Evolutionary conservation across 345 rosid genomes (phyloP), one percentile per base, ranked within the genome.

Genomic region (Boechera stricta): DNA sequence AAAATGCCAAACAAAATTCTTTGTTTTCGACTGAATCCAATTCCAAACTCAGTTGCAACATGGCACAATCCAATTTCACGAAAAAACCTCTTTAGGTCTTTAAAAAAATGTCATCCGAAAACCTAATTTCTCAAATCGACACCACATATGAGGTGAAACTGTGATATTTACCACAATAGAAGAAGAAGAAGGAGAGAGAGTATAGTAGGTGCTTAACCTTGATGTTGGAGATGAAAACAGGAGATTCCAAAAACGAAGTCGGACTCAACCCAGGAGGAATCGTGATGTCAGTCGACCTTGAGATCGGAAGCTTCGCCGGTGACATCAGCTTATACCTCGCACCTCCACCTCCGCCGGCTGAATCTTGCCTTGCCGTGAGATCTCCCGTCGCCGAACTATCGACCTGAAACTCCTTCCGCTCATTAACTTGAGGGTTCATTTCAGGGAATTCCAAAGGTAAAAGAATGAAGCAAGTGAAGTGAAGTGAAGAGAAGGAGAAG

Each of bases 251-350:
- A 76, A 91, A 93, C 51, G 99, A 91, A 6, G 99, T 87, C 49
- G 99, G 98, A 69, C 97, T 93, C 69, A 88, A 84, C 8, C 94
- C 96, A 9, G 97, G 93, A 65, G 97, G 96, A 82, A 91, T 84
- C 75, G 88, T 85, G 71, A 90, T 84, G 66, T 89, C 88, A 41
- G 88, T 59, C 7, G 93, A 84, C 82, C 99, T 83, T 49, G 97
- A 93, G 94, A 93, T 96, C 89, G 99, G 98, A 44, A 96, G 90
- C 92, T 88, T 96, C 18, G 98, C 96, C 62, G 99, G 99, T 41
- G 99, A 92, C 89, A 96, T 87, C 13, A 96, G 87, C 91, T 86
- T 91, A 79, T 96, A 96, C 86, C 97, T 84, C 5, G 99, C 97
- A 41, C 95, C 88, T 13, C 85, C 81, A 5, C 72, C 81, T 62